Percentiles rank a stretch among this genome's conserved stretches.
These are phyloP conservation scores for Cystobasidium slooffiae DNA, from an alignment of 1,284 basidiomycete genomes.

Conservation along the genomic window DNA sequence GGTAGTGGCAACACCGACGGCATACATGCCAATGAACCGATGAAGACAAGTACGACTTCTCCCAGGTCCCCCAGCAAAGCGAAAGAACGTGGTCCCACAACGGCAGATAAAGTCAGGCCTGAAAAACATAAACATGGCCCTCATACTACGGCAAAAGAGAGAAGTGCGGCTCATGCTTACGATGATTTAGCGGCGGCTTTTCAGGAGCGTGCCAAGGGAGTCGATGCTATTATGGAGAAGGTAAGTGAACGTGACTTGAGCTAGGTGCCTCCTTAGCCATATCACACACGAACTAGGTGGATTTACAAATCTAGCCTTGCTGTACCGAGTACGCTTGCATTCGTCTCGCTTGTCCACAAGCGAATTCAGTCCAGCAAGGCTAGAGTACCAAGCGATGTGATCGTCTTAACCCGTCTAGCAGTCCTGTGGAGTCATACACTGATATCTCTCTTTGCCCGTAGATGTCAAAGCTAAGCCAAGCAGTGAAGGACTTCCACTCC, in stretches of 20 bases:
- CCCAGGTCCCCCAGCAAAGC: conserved; percentile 6
- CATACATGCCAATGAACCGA: not conserved
- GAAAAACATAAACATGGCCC: conserved; percentile 6
- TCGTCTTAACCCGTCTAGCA: no score
- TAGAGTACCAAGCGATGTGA: no score
- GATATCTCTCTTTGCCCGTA: not conserved
- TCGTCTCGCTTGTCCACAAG: no score
- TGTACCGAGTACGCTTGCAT: not conserved
- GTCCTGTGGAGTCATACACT: not conserved
- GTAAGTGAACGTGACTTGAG: not conserved
- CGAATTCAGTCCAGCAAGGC: no score
- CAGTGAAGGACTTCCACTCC: conserved; percentile 40
- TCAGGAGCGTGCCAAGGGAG: conserved; percentile 28
- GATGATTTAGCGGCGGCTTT: conserved; percentile 40
- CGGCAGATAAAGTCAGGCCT: not conserved
- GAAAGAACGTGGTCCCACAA: not conserved
- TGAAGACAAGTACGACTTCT: not conserved
- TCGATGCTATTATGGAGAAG: conserved; percentile 41
- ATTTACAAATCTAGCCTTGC: not conserved
- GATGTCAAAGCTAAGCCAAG: conserved; percentile 25
- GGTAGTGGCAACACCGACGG: not conserved
- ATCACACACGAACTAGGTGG: no score
- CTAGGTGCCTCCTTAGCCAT: no score
- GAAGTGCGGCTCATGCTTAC: conserved; percentile 37
- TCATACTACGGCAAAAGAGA: not conserved